These are phyloP conservation scores for Coemansia aciculifera DNA, from an alignment of 192 early-diverging fungal species.

Conservation along the genomic window DNA sequence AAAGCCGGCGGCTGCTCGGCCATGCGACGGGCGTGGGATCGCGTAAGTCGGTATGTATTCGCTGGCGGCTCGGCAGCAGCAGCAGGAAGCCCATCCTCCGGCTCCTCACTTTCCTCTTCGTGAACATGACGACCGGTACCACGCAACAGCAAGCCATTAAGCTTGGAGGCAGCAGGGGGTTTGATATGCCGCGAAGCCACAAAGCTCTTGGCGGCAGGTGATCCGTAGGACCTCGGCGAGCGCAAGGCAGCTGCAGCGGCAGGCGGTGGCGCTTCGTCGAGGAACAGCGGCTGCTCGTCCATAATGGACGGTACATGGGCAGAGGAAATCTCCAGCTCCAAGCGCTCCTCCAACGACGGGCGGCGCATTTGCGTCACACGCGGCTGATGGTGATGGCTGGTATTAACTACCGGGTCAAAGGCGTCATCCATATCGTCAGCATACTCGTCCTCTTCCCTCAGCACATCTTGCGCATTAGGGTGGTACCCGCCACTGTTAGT, in stretches of 20 bases:
- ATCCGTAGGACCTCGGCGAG: slow-evolving; percentile 36
- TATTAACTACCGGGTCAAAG: slow-evolving; percentile 16
- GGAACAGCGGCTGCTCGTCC: slow-evolving; percentile 49
- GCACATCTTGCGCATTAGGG: slow-evolving; percentile 23
- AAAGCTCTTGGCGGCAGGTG: slow-evolving; percentile 47
- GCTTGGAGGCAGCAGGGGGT: slow-evolving; percentile 22
- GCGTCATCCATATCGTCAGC: slow-evolving; percentile 23
- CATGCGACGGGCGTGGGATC: not conserved
- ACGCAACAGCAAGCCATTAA: slow-evolving; percentile 11
- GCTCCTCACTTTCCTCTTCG: not conserved
- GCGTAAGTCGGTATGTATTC: slow-evolving; percentile 15
- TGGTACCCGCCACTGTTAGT: slow-evolving; percentile 8
- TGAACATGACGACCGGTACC: not conserved
- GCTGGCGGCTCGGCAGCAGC: slow-evolving; percentile 19
- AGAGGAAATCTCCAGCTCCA: slow-evolving; percentile 24
- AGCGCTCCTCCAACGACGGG: slow-evolving; percentile 31
- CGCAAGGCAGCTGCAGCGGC: slow-evolving; percentile 7
- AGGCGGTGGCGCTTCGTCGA: slow-evolving; percentile 27
- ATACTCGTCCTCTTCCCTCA: slow-evolving; percentile 35
- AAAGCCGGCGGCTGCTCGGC: not conserved
- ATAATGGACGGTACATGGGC: slow-evolving; percentile 33
- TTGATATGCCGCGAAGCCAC: slow-evolving; percentile 30
- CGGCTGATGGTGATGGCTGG: slow-evolving; percentile 18
- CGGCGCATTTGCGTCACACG: slow-evolving; percentile 18
- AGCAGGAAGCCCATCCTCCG: slow-evolving; percentile 20